Conservation (phyloP, 768 basidiomycete species). For the Naganishia randhawae region DNA sequence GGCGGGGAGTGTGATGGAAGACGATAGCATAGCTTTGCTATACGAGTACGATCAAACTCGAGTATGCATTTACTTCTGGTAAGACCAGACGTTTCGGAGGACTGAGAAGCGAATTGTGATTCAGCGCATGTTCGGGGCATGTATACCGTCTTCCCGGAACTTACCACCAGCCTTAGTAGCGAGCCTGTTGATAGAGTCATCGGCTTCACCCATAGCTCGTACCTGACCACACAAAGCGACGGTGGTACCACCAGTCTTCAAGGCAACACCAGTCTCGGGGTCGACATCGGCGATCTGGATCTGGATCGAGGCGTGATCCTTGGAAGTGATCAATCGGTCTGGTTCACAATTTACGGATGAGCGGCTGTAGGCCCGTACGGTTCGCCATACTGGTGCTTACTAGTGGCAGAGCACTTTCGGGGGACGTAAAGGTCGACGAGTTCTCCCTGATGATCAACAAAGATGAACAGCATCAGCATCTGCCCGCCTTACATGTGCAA, state of each 20-base stretch:
- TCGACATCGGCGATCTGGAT: conserved; percentile 93
- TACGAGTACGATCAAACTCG: conserved; percentile 7
- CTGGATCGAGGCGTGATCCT: conserved; percentile 98
- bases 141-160: conserved; percentile 46
- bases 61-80: conserved; percentile 70
- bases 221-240: conserved; percentile 94
- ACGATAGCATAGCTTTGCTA: conserved; percentile 3
- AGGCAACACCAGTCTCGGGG: conserved; percentile 61
- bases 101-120: conserved; percentile 56
- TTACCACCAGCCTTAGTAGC: conserved; percentile 91
- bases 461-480: conserved; percentile 32
- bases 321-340: conserved; percentile 98
- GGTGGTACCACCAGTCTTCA: conserved; percentile 59
- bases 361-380: not conserved
- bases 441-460: conserved; percentile 65
- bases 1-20: conserved; percentile 11
- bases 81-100: conserved; percentile 92
- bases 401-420: conserved; percentile 97
- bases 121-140: not conserved
- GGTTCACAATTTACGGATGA: conserved; percentile 13
- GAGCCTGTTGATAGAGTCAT: conserved; percentile 92
- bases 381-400: conserved; percentile 57
- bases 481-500: conserved; percentile 2
- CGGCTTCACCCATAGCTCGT: conserved; percentile 89
- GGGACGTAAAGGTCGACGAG: conserved; percentile 99